Base-by-base conservation (phyloP, 805 yeast genomes). In the Komagataella pastoris region DNA sequence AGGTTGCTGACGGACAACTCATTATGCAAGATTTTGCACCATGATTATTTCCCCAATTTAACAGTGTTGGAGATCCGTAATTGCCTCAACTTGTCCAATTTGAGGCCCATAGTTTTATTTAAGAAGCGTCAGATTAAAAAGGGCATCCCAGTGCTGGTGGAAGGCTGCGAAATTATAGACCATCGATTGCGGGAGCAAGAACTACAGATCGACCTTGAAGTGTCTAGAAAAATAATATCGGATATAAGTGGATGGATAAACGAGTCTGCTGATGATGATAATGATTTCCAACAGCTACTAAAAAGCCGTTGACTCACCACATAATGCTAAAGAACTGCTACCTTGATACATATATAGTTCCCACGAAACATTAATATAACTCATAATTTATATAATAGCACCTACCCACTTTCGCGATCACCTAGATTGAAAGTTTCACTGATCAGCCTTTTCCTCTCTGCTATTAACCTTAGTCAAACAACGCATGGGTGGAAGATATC, bases 61-160 rank as follows among this genome's bases (percentile, higher is more conserved):
- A 72, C 82, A 1, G 96, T 90, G 2, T 70, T 90, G 47, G 97
- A 90, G 64, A 73, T 90, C 14, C 73, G 91, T 53, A 80, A 81
- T 53, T 73, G 86, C 52, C 57, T 70, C 1, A 73, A 73, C 8
- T 65, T 89, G 46, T 76, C 80, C 2, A 72, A 83, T 52, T 69
- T 85, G 64, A 71, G 67, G 48, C 83, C 90, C 1, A 64, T 89
- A 2, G 81, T 86, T n/a, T 75, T 75, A 55, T 88, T 81, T 71
- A 84, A 81, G 61, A 65, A 77, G 51, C 65, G 77, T 54, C 82
- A 75, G 57, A 70, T 68, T 51, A 52, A 57, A 23, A 61, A 65
- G 44, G 75, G 74, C 2, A 66, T 74, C 17, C 71, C 78, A 2
- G 73, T 89, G 4, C 63, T 88, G 45, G 73, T 89, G 40, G 96